Base-by-base conservation (phyloP, 2,329 filamentous ascomycete genomes). In the Chaetomium globosum region DNA sequence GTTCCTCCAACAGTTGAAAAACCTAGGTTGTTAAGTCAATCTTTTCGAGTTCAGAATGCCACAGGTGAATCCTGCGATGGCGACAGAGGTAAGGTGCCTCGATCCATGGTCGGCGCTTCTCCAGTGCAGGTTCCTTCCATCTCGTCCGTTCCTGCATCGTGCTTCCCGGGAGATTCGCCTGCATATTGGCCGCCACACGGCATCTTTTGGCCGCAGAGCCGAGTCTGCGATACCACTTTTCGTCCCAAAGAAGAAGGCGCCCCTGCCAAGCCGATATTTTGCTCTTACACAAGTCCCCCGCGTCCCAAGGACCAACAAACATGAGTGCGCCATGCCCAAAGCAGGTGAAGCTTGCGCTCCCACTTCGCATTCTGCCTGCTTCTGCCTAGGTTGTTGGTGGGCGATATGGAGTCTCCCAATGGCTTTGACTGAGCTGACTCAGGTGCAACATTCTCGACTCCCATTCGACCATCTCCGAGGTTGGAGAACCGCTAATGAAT, bases 241-340 rank as follows among this genome's bases (percentile, higher is more conserved):
- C 28, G 23, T 49, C 58, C 58, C 51, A 30, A 63, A 60, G 6
- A 46, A 61, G 64, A 60, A 65, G 51, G 36, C 21, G 39, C 60
- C 60, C 64, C 64, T 66, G 59, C 60, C 60, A 66, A 66, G 64
- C 31, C 51, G 23, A 63, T 63, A 51, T 33, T 56, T 43, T 59
- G 55, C 49, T 46, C 59, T 46, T 31, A 52, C 64, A 66, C 64
- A 66, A 63, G 64, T 63, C 6, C 64, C 60, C 60, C 60, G 64
- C 64, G 56, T 63, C 43, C 13, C 21, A 12, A 13, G 59, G 59
- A 65, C 59, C 59, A 59, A 56, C 59, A 57, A 16, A 36, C 8
- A 13, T n/a, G 26, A 46, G 7, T 3, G 36, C 39, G 60, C 60
- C 60, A 63, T 31, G 12, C 64, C 59, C 31, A 56, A 63, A 56